Base-by-base conservation (phyloP, 768 basidiomycete species). In the Kwoniella sp. region DNA sequence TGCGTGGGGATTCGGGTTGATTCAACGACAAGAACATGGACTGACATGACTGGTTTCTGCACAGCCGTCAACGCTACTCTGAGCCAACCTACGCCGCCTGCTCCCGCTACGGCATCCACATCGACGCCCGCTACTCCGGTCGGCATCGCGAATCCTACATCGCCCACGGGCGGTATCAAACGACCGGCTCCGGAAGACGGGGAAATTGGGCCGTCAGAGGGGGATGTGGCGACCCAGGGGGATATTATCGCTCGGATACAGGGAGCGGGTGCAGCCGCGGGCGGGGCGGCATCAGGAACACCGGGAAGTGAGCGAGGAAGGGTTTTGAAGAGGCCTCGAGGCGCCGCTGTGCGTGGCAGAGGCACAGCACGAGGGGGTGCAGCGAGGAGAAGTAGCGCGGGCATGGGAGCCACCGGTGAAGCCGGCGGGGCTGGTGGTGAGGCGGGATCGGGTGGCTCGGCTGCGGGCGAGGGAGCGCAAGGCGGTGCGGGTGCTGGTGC, bases 31-130 rank as follows among this genome's bases (percentile, higher is more conserved):
- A 5, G 29, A 15, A 38, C 11, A 12, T 6, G 15, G 34, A 26
- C 29, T 42, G 40, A 50, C 23, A 20, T 22, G 11, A 8, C 5
- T 37, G 26, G 22, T 20, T 34, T 19, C n/a, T 36, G 34, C 23
- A 10, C 45, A 67, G 68, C 57, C 31, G 68, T 70, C 50, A 70
- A 70, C 41, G 68, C 68, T 5, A 60, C 65, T 4, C 51, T 70
- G 1, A 36, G 57, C 10, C 45, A 53, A 32, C 31, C 60, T 38
- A 32, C 56, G 7, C 31, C 56, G 5, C 23, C 55, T 12, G 25
- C 56, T 19, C 33, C 49, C 22, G 22, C 60, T 12, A 22, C 53
- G 25, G 27, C 46, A 23, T 15, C 38, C 11, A 15, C 38, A 48
- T 12, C 47, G 11, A 6, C 54, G 20, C 40, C 48, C 3, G 43